phyloP scores from a whole-genome alignment of 2,329 filamentous ascomycete species.

The Pseudogymnoascus sp. region DNA sequence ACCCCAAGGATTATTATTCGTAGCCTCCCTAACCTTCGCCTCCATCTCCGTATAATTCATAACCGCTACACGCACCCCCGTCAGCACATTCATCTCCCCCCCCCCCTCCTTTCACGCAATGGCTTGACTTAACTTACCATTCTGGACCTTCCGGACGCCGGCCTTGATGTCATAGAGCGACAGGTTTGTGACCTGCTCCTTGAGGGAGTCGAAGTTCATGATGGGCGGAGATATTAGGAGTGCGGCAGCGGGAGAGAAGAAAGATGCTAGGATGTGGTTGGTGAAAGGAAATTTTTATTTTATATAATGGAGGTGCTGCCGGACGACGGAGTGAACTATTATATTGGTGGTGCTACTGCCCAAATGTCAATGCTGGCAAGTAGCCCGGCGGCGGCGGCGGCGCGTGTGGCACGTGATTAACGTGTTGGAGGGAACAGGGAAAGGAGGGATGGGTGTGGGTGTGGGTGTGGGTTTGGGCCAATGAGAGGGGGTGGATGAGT shows the following conservation, averaged over 20 bases:
- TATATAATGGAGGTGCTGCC: not conserved
- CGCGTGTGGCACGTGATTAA: not conserved
- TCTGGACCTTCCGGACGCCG: constrained; percentile 66
- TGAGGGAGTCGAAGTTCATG: constrained; percentile 50
- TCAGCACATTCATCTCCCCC: constrained; percentile 21
- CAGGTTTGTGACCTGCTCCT: constrained; percentile 63
- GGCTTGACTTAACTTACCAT: constrained; percentile 46
- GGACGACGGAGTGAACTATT: not conserved
- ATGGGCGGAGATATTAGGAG: constrained; percentile 16
- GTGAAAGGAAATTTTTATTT: not conserved
- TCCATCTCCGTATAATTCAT: constrained; percentile 78
- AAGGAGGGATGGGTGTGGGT: not conserved
- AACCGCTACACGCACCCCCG: constrained; percentile 43
- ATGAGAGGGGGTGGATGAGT: not conserved
- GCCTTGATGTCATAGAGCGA: constrained; percentile 69
- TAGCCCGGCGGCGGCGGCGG: not conserved
- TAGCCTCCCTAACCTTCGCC: constrained; percentile 82
- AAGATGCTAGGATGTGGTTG: not conserved
- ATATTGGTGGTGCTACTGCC: not conserved
- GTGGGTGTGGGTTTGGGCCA: not conserved
- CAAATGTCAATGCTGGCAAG: not conserved
- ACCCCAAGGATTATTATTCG: constrained; percentile 98
- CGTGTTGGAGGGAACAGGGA: not conserved
- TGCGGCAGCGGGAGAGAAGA: not conserved
- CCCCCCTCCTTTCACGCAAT: constrained; percentile 8